A percentile compares a stretch with the other conserved stretches of the same genome.
These are phyloP conservation scores for Trametes pubescens DNA, from an alignment of 1,284 basidiomycete species.

Conservation along the genomic window DNA sequence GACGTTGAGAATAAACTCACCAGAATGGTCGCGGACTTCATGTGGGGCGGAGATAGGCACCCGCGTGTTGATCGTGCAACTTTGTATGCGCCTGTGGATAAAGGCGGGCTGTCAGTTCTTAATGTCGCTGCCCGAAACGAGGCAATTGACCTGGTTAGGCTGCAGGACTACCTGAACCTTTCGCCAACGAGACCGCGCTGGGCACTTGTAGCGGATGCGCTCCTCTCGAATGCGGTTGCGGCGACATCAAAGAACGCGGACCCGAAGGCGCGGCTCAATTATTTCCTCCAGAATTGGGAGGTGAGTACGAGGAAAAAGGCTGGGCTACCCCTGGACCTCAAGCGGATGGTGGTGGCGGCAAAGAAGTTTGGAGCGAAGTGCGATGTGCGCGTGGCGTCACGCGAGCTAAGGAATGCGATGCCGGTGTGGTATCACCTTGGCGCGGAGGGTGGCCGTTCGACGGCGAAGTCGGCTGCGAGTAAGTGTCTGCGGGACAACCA, in stretches of 20 bases:
- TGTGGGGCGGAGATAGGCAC: background rate
- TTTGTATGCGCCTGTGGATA: slow-evolving; percentile 14
- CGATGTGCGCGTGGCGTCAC: background rate
- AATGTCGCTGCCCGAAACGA: slow-evolving; percentile 4
- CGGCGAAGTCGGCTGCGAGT: background rate
- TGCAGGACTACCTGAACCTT: slow-evolving; percentile 28
- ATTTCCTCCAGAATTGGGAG: background rate
- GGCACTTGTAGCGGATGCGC: slow-evolving; percentile 30
- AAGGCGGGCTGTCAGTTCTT: slow-evolving; percentile 28
- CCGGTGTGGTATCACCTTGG: background rate
- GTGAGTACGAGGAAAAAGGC: background rate
- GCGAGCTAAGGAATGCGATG: background rate
- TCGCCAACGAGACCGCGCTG: slow-evolving; percentile 25
- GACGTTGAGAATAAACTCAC: background rate
- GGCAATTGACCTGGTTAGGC: slow-evolving; percentile 34
- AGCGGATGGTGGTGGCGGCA: background rate
- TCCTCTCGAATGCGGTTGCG: slow-evolving; percentile 14
- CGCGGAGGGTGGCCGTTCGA: background rate
- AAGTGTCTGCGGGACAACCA: background rate
- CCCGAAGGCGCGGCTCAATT: background rate
- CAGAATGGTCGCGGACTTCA: background rate
- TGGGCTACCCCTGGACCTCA: background rate
- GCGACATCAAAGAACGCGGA: background rate
- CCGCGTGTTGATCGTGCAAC: background rate
- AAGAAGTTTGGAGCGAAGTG: background rate